These are phyloP conservation scores for Paraurostyla sp. DNA, from an alignment of 73 alveolate genomes.

Conservation along the genomic window DNA sequence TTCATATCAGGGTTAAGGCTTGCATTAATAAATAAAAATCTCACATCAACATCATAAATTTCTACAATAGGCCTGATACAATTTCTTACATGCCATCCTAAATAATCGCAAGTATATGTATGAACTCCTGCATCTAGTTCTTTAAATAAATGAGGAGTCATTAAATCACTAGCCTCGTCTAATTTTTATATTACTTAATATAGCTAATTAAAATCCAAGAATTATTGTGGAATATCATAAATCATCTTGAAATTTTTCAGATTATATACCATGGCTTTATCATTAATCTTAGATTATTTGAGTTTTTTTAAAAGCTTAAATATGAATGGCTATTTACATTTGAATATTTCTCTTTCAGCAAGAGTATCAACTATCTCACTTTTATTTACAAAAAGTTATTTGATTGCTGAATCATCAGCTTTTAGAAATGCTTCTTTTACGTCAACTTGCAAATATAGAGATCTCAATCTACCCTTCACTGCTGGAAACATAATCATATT, in stretches of 20 bases:
- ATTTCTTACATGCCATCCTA: slow-evolving; percentile 40
- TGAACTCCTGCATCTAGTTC: slow-evolving; percentile 30
- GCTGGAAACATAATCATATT: too few species aligned
- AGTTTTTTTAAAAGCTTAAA: slow-evolving; percentile 8
- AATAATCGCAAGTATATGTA: slow-evolving; percentile 39
- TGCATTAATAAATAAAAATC: slow-evolving; percentile 11
- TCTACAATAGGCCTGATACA: slow-evolving; percentile 26
- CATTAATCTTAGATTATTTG: slow-evolving; percentile 14
- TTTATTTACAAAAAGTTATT: slow-evolving; percentile 20
- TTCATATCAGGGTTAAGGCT: slow-evolving; percentile 4
- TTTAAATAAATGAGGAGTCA: not conserved
- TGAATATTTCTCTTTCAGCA: slow-evolving; percentile 11
- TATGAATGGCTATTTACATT: not conserved
- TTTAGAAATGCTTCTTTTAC: slow-evolving; percentile 19
- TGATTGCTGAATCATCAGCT: slow-evolving; percentile 37
- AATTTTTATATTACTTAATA: not conserved
- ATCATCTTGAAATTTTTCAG: slow-evolving; percentile 24
- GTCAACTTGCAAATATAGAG: not conserved
- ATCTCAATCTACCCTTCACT: slow-evolving; percentile 8
- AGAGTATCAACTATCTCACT: slow-evolving; percentile 38
- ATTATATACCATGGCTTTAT: slow-evolving; percentile 4
- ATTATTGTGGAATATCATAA: slow-evolving; percentile 16
- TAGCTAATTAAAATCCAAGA: slow-evolving; percentile 22
- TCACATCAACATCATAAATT: slow-evolving; percentile 33
- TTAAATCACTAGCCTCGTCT: slow-evolving; percentile 49